These are phyloP conservation scores for Zea luxurians DNA, from an alignment of 176 grass and related monocot species.

Conservation along the genomic window DNA sequence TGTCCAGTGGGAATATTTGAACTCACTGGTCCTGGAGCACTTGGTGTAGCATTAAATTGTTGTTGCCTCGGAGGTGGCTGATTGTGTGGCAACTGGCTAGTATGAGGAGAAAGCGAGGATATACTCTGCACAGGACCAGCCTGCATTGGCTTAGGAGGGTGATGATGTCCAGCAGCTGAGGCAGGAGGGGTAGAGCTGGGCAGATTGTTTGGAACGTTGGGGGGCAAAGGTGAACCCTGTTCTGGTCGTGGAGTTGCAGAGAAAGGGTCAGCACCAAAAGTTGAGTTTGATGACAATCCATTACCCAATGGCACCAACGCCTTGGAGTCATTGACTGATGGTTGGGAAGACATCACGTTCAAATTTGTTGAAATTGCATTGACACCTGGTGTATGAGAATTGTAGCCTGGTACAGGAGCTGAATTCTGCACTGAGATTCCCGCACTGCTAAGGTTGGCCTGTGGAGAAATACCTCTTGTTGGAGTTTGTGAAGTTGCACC, in stretches of 20 bases:
- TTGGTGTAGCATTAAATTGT: conserved; percentile 50
- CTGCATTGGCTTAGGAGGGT: conserved; percentile 50
- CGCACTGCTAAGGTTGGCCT: conserved; percentile 45
- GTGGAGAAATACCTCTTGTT: conserved; percentile 48
- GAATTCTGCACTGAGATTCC: conserved; percentile 46
- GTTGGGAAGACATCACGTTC: conserved; percentile 47
- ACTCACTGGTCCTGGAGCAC: conserved; percentile 31
- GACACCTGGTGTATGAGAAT: conserved; percentile 32
- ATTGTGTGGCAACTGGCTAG: conserved; percentile 43
- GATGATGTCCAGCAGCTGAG: conserved; percentile 46
- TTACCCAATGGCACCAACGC: conserved; percentile 59
- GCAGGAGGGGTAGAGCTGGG: conserved; percentile 41
- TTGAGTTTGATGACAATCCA: conserved; percentile 59
- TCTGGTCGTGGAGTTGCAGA: conserved; percentile 48
- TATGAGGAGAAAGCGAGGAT: conserved; percentile 43
- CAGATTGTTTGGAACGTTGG: conserved; percentile 43
- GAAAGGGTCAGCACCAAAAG: conserved; percentile 50
- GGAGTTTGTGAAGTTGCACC: conserved; percentile 57
- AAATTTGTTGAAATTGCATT: conserved; percentile 37
- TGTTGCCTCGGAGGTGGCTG: conserved; percentile 48
- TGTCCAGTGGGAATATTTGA: conserved; percentile 52
- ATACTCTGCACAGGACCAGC: conserved; percentile 44
- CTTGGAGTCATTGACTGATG: conserved; percentile 60
- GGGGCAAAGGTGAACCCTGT: conserved; percentile 47
- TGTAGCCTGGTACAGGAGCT: conserved; percentile 38